Base-by-base conservation (phyloP, 257 asterid species). In the Plectranthus barbatus region DNA sequence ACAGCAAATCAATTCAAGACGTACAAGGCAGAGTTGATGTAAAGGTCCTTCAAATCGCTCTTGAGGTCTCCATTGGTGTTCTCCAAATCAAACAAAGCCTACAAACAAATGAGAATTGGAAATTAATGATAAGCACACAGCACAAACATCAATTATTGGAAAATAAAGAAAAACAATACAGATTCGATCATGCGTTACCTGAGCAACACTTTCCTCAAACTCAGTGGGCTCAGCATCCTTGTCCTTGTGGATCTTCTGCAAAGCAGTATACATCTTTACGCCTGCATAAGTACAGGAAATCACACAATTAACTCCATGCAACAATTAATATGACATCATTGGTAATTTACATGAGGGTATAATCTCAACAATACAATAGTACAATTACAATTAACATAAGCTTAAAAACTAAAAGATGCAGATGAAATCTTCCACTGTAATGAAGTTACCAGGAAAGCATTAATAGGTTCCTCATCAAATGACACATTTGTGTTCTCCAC, bases 61-160 rank as follows among this genome's bases (percentile, higher is more conserved):
- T 79, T 82, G 15, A 82, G 78, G 66, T 82, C 88, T 6, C 69
- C 74, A 64, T 67, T 79, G 17, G 88, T 74, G 64, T 77, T 82
- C 56, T 82, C 88, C 81, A 82, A 72, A 64, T 75, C 83, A 64
- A 72, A 75, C 73, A 83, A 60, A 18, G 86, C 90, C 90, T 80
- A 36, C 23, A 40, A 0, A 4, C 24, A 12, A 39, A 3, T 11
- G 58, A 17, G 17, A 23, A 33, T 14, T 6, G n/a, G 44, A 10
- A 36, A 18, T 7, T n/a, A n/a, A 39, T 12, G n/a, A 55, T 15
- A 18, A 64, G 36, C 14, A 20, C 42, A 15, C 13, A 9, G 3
- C 0, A 26, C 17, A 9, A 46, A 26, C 33, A 29, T 42, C 0
- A 8, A 15, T n/a, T n/a, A 0, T 1, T 1, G 1, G 12, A 26